These are phyloP conservation scores for Exophiala mesophila DNA, from an alignment of 2,329 filamentous ascomycete genomes.

Conservation along the genomic window DNA sequence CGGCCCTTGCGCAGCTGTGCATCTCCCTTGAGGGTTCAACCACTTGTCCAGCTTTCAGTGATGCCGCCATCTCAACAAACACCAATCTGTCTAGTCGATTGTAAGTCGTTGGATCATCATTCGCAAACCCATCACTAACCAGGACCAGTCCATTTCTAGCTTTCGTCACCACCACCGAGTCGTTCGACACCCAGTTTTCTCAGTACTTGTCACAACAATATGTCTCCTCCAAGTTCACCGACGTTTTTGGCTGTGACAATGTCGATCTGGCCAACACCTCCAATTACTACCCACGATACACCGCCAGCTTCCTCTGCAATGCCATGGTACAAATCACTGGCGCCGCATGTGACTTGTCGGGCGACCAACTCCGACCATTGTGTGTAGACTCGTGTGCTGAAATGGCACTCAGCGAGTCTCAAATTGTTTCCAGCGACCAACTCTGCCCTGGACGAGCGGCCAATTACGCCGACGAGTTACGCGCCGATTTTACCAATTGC, in stretches of 20 bases:
- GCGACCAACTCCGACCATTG: slow-evolving; percentile 64
- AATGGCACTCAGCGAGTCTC: slow-evolving; percentile 82
- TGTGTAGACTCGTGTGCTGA: slow-evolving; percentile 88
- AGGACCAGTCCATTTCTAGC: slow-evolving; percentile 70
- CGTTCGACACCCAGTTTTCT: slow-evolving; percentile 72
- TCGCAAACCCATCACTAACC: slow-evolving; percentile 26
- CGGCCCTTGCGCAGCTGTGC: slow-evolving; percentile 36
- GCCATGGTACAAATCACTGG: slow-evolving; percentile 87
- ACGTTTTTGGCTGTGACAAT: slow-evolving; percentile 71
- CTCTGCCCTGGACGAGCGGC: slow-evolving; percentile 65
- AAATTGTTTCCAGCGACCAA: slow-evolving; percentile 67
- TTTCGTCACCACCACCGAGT: slow-evolving; percentile 67
- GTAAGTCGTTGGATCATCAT: slow-evolving; percentile 46
- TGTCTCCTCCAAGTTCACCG: slow-evolving; percentile 73
- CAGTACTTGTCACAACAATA: slow-evolving; percentile 71
- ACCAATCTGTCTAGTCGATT: slow-evolving; percentile 55
- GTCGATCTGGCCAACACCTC: slow-evolving; percentile 74
- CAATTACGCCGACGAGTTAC: slow-evolving; percentile 69
- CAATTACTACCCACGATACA: slow-evolving; percentile 86
- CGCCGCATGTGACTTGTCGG: slow-evolving; percentile 59
- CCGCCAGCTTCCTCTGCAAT: slow-evolving; percentile 88
- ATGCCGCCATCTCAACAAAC: slow-evolving; percentile 66
- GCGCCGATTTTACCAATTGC: slow-evolving; percentile 89
- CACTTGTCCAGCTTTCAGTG: slow-evolving; percentile 66
- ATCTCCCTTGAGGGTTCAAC: slow-evolving; percentile 67